Conservation (phyloP, 345 rosid genomes). For the Bretschneidera sinensis region DNA sequence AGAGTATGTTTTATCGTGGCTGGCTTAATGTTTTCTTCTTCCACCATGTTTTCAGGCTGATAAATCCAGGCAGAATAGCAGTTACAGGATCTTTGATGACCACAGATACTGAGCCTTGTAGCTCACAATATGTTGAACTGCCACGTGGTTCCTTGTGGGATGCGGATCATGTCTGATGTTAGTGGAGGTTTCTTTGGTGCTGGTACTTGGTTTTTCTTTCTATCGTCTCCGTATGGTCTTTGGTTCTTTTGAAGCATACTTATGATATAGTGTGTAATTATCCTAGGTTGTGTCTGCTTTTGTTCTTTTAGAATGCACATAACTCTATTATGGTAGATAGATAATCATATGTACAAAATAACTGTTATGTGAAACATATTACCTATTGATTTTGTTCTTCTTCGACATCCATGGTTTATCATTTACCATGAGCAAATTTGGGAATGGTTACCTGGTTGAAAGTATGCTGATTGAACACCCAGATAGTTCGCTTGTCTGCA, state of each 20-base stretch:
- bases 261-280: conserved; percentile 9
- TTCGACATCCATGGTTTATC: too few species aligned
- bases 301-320: not conserved
- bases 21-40: not conserved
- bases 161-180: not conserved
- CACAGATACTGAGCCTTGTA: not conserved
- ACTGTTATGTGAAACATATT: not conserved
- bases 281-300: not conserved
- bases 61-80: conserved; percentile 38
- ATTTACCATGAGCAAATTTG: too few species aligned
- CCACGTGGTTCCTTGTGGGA: not conserved
- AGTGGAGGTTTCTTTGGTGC: not conserved
- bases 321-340: not conserved
- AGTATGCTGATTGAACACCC: too few species aligned
- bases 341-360: not conserved
- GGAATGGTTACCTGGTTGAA: too few species aligned
- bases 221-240: not conserved
- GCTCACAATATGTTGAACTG: not conserved
- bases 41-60: conserved; percentile 45
- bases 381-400: too few species aligned
- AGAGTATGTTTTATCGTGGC: not conserved
- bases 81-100: not conserved
- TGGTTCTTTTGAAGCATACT: conserved; percentile 6
- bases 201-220: not conserved
- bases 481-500: too few species aligned